Conservation (phyloP, 164 flowering plant genomes). For the Saururus chinensis region DNA sequence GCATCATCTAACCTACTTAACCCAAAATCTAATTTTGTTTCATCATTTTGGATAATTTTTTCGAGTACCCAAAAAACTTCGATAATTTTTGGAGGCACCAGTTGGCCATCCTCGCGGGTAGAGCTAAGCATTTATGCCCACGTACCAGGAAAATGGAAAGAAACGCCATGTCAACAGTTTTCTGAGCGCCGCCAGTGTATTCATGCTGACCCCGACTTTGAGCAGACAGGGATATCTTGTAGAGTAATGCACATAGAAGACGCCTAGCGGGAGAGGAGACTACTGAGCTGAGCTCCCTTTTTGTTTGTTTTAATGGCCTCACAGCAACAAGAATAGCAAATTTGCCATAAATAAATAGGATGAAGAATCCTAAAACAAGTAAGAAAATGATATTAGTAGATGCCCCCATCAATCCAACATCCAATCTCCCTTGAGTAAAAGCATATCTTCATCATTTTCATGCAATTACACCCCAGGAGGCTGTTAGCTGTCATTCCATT, state of each 20-base stretch:
- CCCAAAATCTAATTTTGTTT: neutral
- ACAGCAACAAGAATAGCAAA: neutral
- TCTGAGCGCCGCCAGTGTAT: constrained; percentile 72
- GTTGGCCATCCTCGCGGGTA: no score
- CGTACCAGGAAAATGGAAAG: neutral
- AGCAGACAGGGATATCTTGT: neutral
- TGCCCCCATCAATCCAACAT: neutral
- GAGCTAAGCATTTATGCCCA: neutral
- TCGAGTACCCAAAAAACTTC: no score
- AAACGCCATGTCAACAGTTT: constrained; percentile 33
- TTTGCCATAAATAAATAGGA: neutral
- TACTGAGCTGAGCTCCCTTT: neutral
- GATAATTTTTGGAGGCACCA: no score
- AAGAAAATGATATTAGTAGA: neutral
- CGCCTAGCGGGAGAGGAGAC: no score
- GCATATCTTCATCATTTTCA: neutral
- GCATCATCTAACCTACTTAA: no score
- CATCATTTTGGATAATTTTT: no score
- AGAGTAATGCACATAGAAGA: neutral
- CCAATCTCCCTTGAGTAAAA: neutral
- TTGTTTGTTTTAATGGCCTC: neutral
- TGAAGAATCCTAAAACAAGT: neutral
- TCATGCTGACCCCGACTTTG: constrained; percentile 28
- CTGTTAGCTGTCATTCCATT: neutral
- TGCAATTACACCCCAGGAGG: neutral